A percentile compares a stretch with the other conserved stretches of the same genome.
Conservation (phyloP, 1,284 basidiomycete species). For the Sphagnurus paluster region DNA sequence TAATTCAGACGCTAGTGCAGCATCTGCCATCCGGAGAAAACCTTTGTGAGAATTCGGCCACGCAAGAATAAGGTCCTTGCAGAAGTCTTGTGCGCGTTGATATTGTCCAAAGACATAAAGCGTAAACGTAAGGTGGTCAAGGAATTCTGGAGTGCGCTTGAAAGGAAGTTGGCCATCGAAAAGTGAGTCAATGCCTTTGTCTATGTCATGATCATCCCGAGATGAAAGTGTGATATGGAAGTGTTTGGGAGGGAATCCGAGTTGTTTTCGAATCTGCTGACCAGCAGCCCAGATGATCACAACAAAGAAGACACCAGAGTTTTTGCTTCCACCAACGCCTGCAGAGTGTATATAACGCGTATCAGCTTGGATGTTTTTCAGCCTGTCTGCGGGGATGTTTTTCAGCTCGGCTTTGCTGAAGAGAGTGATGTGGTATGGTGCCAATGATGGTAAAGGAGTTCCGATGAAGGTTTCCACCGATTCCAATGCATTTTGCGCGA, state of each 20-base stretch:
- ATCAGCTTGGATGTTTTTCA: slow-evolving; percentile 24
- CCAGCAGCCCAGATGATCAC: slow-evolving; percentile 58
- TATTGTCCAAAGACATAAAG: slow-evolving; percentile 39
- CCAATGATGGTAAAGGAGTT: slow-evolving; percentile 7
- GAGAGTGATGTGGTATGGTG: slow-evolving; percentile 42
- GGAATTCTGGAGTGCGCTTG: slow-evolving; percentile 32
- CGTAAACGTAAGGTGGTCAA: slow-evolving; percentile 53
- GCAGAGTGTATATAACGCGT: slow-evolving; percentile 31
- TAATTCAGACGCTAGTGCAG: slow-evolving; percentile 31
- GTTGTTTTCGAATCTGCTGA: slow-evolving; percentile 46
- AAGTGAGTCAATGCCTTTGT: slow-evolving; percentile 48
- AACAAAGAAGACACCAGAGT: slow-evolving; percentile 42
- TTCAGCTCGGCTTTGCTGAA: slow-evolving; percentile 30
- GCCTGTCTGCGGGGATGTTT: slow-evolving; percentile 14
- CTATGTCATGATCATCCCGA: slow-evolving; percentile 42
- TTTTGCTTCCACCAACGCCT: slow-evolving; percentile 40
- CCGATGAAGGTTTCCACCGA: slow-evolving; percentile 3
- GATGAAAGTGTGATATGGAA: slow-evolving; percentile 55
- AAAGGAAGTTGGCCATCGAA: slow-evolving; percentile 32
- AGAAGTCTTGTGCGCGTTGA: slow-evolving; percentile 33
- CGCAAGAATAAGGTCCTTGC: slow-evolving; percentile 30
- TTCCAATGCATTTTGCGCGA: slow-evolving; percentile 27
- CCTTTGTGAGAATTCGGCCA: slow-evolving; percentile 43
- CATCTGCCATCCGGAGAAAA: slow-evolving; percentile 51
- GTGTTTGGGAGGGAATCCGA: slow-evolving; percentile 49